Conservation (phyloP, 1,139 yeast species). For the Trichomonascaceae sp. region DNA sequence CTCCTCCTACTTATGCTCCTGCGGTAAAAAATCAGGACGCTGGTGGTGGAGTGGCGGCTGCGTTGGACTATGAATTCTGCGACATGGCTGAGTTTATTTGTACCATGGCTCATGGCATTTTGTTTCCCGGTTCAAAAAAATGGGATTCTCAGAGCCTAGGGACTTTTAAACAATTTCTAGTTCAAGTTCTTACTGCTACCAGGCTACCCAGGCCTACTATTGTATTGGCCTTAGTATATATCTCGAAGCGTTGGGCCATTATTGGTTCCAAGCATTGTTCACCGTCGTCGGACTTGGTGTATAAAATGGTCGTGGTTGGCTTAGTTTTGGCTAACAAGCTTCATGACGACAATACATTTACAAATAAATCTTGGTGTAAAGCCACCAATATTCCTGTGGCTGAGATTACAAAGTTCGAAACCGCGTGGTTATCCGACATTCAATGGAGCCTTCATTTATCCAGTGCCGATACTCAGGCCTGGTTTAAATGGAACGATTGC, state of each 20-base stretch:
- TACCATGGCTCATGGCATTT: slow-evolving; percentile 58
- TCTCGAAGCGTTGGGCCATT: slow-evolving; percentile 43
- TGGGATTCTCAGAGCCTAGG: slow-evolving; percentile 11
- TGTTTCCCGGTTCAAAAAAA: slow-evolving; percentile 25
- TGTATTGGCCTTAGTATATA: slow-evolving; percentile 69
- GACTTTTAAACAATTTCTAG: slow-evolving; percentile 52
- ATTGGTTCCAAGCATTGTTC: slow-evolving; percentile 23
- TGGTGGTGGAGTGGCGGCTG: slow-evolving; percentile 68
- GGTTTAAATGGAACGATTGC: slow-evolving; percentile 36
- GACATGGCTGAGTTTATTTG: slow-evolving; percentile 73
- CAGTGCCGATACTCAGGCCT: slow-evolving; percentile 29
- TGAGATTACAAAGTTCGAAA: slow-evolving; percentile 61
- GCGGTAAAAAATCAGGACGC: background rate
- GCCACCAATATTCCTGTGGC: slow-evolving; percentile 74
- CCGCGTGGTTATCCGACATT: slow-evolving; percentile 54
- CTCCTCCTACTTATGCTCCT: slow-evolving; percentile 7
- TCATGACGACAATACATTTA: slow-evolving; percentile 94
- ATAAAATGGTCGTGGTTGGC: slow-evolving; percentile 60
- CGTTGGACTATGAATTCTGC: slow-evolving; percentile 69
- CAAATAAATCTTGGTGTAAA: slow-evolving; percentile 91
- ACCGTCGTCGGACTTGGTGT: slow-evolving; percentile 35
- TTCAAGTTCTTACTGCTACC: slow-evolving; percentile 78
- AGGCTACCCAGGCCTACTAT: slow-evolving; percentile 80
- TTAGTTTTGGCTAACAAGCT: slow-evolving; percentile 86
- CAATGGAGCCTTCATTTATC: slow-evolving; percentile 31